phyloP scores from a whole-genome alignment of 2,329 filamentous ascomycete genomes.

The Epichloe aotearoae region DNA sequence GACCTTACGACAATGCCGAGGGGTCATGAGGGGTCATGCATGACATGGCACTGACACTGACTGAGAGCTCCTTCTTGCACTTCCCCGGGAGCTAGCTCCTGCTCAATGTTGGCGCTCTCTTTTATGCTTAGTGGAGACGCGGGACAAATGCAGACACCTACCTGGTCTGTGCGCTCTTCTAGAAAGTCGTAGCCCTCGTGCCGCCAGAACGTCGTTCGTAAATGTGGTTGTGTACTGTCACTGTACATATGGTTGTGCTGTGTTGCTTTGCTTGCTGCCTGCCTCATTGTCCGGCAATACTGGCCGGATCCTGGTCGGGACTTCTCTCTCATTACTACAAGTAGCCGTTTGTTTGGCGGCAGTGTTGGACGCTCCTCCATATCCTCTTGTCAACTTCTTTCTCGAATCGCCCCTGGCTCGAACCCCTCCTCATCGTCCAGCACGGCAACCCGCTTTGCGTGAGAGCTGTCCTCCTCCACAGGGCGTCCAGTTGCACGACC shows the following conservation, averaged over 20 bases:
- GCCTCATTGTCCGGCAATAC: too few relatives aligned
- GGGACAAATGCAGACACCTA: slow-evolving; percentile 3
- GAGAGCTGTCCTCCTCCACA: background rate
- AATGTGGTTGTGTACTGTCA: too few relatives aligned
- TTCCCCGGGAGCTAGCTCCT: background rate
- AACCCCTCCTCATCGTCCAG: background rate
- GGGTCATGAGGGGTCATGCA: background rate
- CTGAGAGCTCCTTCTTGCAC: background rate
- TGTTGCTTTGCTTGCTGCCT: too few relatives aligned
- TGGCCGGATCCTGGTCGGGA: too few relatives aligned
- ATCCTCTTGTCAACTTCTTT: too few relatives aligned
- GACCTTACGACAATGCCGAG: background rate
- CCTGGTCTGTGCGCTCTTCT: slow-evolving; percentile 14
- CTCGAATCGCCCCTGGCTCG: background rate
- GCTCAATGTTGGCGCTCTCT: background rate
- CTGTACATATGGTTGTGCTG: too few relatives aligned
- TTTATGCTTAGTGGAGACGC: background rate
- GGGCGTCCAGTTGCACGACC: background rate
- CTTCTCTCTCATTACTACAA: too few relatives aligned
- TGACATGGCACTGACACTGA: background rate
- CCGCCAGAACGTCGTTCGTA: too few relatives aligned
- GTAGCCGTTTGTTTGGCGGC: too few relatives aligned
- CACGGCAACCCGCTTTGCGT: background rate
- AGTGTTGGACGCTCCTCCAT: too few relatives aligned
- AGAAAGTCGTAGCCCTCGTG: slow-evolving; percentile 11